Evolutionary conservation across 2,329 filamentous ascomycete species (phyloP), one percentile per base, ranked within the genome.

Genomic region (Chrysosporium keratinophilum): DNA sequence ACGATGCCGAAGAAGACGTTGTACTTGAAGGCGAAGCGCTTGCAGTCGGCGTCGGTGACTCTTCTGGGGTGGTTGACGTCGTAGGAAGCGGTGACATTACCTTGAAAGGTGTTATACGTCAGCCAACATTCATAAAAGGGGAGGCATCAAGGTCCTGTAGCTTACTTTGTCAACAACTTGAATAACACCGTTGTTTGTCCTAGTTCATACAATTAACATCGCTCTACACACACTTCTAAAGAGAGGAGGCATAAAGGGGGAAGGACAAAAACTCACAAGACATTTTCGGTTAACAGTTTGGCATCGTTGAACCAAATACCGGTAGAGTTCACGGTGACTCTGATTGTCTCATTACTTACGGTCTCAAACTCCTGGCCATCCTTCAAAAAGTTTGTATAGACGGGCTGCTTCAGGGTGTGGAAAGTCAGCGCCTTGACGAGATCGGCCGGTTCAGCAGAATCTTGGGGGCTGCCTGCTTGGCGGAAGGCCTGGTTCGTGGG

Each of bases 241-340:
- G 3, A 28, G 3, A 7, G 23, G 7, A 28, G 23, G 3, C 23
- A 28, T 28, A 3, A 28, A 28, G 3, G 3, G 23, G 12, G 11
- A 37, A 37, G 3, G 10, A 10, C 10, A 12, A 37, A 37, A 19
- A 23, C 54, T 52, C 35, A 55, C 48, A 55, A 34, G 15, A 55
- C 54, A 43, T 55, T 55, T 23, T 31, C 23, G 10, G 34, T 52
- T 1, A 52, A 31, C 54, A 55, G 23, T 42, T 52, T 55, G 2
- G 48, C 48, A 47, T 55, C 54, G 34, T 55, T 55, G 17, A 52
- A 55, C 35, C 39, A 55, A 14, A 55, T 55, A 3, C 54, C 54
- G 15, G 54, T 55, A n/a, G 34, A 14, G 31, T 55, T 55, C 12
- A 47, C 43, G 0, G 54, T 55, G 12, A 55, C 54, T 20, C 17